Percentiles rank a stretch among this genome's conserved stretches.
phyloP scores from a whole-genome alignment of 495 filamentous ascomycete genomes.

The Lentithecium fluviatile region DNA sequence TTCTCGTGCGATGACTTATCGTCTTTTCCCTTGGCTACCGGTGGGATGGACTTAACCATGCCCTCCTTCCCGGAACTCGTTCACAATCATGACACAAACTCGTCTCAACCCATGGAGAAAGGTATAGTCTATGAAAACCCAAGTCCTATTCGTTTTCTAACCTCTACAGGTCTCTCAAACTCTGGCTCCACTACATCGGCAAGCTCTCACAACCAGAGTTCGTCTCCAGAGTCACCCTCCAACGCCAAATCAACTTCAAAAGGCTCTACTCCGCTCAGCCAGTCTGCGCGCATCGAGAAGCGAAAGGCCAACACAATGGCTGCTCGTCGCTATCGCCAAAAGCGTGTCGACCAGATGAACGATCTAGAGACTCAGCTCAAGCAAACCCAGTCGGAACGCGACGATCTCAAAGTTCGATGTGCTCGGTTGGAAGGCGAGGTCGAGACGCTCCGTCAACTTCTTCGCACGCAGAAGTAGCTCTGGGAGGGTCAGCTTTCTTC shows the following conservation, averaged over 20 bases:
- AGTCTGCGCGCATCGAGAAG: constrained; percentile 33
- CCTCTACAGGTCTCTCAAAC: background rate
- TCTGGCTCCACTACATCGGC: constrained; percentile 3
- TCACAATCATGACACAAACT: constrained; percentile 1
- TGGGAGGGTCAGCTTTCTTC: background rate
- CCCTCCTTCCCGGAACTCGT: background rate
- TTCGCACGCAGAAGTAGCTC: constrained; percentile 8
- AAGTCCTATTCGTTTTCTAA: background rate
- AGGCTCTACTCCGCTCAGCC: background rate
- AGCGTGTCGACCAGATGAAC: constrained; percentile 41
- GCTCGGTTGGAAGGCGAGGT: constrained; percentile 35
- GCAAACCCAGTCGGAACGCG: constrained; percentile 28
- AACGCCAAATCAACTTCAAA: constrained; percentile 18
- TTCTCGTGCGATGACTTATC: constrained; percentile 5
- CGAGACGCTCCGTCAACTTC: constrained; percentile 29
- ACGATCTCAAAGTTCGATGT: constrained; percentile 28
- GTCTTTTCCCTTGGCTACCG: background rate
- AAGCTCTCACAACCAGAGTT: constrained; percentile 13
- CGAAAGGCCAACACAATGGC: constrained; percentile 41
- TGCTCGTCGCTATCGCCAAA: constrained; percentile 43
- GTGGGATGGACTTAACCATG: background rate
- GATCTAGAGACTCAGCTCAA: constrained; percentile 39
- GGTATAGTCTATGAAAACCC: background rate
- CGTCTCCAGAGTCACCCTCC: constrained; percentile 19
- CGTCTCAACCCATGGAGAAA: constrained; percentile 5